These are phyloP conservation scores for Benincasa hispida DNA, from an alignment of 306 rosid genomes.

Conservation along the genomic window DNA sequence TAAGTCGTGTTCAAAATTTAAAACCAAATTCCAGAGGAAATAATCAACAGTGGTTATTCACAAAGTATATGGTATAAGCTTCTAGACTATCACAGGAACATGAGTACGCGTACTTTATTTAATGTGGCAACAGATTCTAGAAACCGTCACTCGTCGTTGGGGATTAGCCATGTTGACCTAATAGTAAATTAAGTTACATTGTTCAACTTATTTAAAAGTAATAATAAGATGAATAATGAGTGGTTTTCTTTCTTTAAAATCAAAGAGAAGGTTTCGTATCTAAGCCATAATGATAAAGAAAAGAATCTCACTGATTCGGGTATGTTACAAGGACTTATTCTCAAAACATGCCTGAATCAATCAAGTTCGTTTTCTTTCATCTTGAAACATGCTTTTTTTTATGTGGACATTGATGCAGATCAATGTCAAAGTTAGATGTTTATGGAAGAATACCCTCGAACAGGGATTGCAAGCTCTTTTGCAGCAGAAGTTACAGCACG, in stretches of 20 bases:
- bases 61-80: background rate
- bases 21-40: background rate
- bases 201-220: background rate
- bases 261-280: background rate
- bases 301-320: background rate
- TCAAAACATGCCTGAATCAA: background rate
- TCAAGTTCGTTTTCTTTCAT: background rate
- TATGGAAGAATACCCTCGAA: constrained; percentile 53
- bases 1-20: background rate
- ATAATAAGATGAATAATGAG: background rate
- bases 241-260: background rate
- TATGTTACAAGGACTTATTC: background rate
- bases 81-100: background rate
- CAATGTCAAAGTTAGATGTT: background rate
- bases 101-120: background rate
- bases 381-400: background rate
- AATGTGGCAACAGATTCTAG: background rate
- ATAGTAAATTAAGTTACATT: no score
- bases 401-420: background rate
- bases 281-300: background rate
- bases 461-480: constrained; percentile 62
- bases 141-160: background rate
- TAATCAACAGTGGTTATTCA: background rate
- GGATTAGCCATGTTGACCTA: background rate
- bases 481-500: constrained; percentile 67